Base-by-base conservation (phyloP, 345 rosid species). In the Punica granatum region DNA sequence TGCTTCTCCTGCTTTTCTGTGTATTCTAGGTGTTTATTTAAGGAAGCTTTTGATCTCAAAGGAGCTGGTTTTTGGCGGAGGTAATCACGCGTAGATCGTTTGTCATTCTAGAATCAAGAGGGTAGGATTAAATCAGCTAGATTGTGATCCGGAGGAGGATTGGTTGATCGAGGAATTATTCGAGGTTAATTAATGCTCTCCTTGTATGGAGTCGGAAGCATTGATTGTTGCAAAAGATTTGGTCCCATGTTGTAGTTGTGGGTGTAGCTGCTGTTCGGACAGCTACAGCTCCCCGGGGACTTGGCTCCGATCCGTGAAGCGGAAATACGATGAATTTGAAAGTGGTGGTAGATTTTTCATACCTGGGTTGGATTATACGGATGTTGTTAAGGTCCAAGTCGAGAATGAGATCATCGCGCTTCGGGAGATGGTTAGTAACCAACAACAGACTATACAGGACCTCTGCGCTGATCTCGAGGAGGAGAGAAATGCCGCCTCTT, bases 401-500 rank as follows among this genome's bases (percentile, higher is more conserved):
- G 98, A 95, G 80, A 92, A 88, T 68, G 99, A 95, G 76, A 83
- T 85, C 54, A 70, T 67, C 54, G 87, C 85, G 4, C 72, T 95
- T 44, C 93, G 98, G 7, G 98, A 92, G 71, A 87, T 83, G 60
- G 86, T 95, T 63, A 68, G 76, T 56, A 85, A 76, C 75, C 99
- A 95, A 63, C 98, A 92, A 73, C 73, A 80, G 60, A 64, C 88
- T 4, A 83, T 95, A 71, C 87, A 87, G 66, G 92, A 90, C 63
- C 66, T 92, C 73, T 78, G 78, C 46, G 58, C 69, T 0, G 99
- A 95, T 69, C 78, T 95, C 76, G 99, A 95, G 43, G 93, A 95
- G 72, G 99, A 95, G 82, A 82, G 97, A 63, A 95, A 89, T 77
- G 98, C 99, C 62, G 83, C 99, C 0, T 88, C 97, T 0, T 77